Evolutionary conservation across 108 stramenopile genomes (phyloP), one percentile per base, ranked within the genome.

Genomic region (Nitzschia putrida): DNA sequence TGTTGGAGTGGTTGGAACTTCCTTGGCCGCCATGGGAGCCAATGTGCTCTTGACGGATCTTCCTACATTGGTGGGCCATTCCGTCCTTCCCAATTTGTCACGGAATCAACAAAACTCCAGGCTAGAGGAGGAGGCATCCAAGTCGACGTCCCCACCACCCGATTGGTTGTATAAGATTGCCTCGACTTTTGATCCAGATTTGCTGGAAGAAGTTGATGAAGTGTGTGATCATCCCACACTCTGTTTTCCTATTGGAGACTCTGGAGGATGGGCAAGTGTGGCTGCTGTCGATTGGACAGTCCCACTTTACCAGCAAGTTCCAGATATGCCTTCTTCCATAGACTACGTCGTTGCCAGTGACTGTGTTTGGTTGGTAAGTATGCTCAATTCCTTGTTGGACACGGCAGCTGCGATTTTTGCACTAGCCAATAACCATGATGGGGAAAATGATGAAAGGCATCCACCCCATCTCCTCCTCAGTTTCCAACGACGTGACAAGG

Each of bases 301-400:
- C n/a, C 82, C 84, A 14, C 18, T 87, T 4, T 10, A 66, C 1
- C 61, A 79, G 18, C 85, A 89, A 53, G 59, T 87, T 16, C 55
- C 13, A 66, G 59, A 72, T 8, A 43, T 66, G 2, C 61, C 72
- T 43, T 11, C 26, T 2, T 18, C 71, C 50, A 39, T 89, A 11
- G 88, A 89, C 53, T 56, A 77, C 44, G 80, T 89, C 26, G 59
- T 89, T 20, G 88, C 88, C 12, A 79, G 83, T 52, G 88, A 89
- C 69, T 82, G 81, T 50, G 84, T 89, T 3, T 89, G 81, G 71
- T 51, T 89, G 16, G 65, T 76, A 0, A 72, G 71, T 42, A 89
- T 89, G 88, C 23, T 89, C 56, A 61, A 89, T 53, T 45, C 85
- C 9, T 57, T 89, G 20, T 57, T 89, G 18, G 69, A 85, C 52